Evolutionary conservation across 768 basidiomycete genomes (phyloP).

Genomic region (Pleurotus citrinopileatus): DNA sequence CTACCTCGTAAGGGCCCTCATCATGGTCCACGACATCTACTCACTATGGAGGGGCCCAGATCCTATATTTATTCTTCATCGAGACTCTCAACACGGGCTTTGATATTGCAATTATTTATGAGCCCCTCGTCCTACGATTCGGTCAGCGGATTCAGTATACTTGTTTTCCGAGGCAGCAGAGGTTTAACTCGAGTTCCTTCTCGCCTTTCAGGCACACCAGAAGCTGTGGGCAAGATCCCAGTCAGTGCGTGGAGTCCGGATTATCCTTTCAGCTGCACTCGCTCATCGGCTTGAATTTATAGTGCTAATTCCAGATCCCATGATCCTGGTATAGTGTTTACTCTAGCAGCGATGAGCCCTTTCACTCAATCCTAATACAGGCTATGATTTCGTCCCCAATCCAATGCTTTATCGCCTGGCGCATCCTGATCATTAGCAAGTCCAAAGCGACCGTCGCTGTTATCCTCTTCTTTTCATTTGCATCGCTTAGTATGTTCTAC

Average conservation of each 20-base stretch:
- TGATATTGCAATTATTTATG: constrained; percentile 14
- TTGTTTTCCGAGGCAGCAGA: neutral
- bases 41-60: neutral
- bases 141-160: neutral
- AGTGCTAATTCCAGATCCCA: constrained; percentile 10
- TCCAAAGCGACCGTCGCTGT: neutral
- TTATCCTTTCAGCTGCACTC: neutral
- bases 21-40: neutral
- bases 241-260: neutral
- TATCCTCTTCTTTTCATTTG: constrained; percentile 5
- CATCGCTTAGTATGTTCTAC: constrained; percentile 2
- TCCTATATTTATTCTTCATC: constrained; percentile 12
- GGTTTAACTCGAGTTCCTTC: neutral
- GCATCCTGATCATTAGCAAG: constrained; percentile 10
- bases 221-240: constrained; percentile 2
- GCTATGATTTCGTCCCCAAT: constrained; percentile 11
- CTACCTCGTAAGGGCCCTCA: constrained; percentile 1
- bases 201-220: neutral
- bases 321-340: constrained; percentile 8
- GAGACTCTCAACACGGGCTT: constrained; percentile 15
- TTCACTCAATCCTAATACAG: too few relatives aligned
- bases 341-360: too few relatives aligned
- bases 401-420: constrained; percentile 10
- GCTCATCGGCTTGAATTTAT: too few relatives aligned
- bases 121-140: constrained; percentile 12